Evolutionary conservation across 164 flowering plant genomes (phyloP).

Genomic region (Vitis vinifera): ASM3070453v1 NC_081817.1:27506501-27507000

Average conservation of each 20-base stretch:
- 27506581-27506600: no score
- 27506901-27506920: neutral
- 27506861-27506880: neutral
- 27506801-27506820: no score
- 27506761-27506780: neutral
- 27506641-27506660: conserved; percentile 4
- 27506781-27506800: no score
- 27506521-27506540: no score
- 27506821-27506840: no score
- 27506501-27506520: no score
- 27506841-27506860: no score
- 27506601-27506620: neutral
- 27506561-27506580: no score
- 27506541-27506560: no score
- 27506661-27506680: conserved; percentile 51
- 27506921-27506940: neutral
- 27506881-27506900: neutral
- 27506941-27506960: neutral
- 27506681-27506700: conserved; percentile 94
- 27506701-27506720: conserved; percentile 87
- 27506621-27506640: neutral
- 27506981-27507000: neutral
- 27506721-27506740: conserved; percentile 90
- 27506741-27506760: neutral
- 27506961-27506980: neutral